A percentile compares a stretch with the other conserved stretches of the same genome.
phyloP scores from a whole-genome alignment of 2,329 filamentous ascomycete genomes.

The Fusarium sp. region DNA sequence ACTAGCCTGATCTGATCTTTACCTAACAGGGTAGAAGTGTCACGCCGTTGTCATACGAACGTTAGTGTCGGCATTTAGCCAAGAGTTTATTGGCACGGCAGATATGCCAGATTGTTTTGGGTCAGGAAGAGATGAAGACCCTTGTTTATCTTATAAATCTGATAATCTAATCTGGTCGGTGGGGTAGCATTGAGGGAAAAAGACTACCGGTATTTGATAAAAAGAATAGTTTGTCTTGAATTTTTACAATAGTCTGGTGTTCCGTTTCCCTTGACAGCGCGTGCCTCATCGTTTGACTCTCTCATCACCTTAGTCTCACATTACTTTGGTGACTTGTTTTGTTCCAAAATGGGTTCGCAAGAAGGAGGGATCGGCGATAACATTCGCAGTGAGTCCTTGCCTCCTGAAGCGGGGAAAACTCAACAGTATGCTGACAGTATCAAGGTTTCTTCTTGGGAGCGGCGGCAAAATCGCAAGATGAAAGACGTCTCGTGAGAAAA shows the following conservation, averaged over 20 bases:
- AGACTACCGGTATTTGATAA: conserved; percentile 6
- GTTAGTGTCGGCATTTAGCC: conserved; percentile 7
- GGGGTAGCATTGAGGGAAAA: neutral
- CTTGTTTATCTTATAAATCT: conserved; percentile 21
- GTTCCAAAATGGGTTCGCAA: conserved; percentile 3
- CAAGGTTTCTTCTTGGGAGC: conserved; percentile 23
- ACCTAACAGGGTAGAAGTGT: neutral
- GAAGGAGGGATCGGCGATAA: neutral
- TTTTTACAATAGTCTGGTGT: neutral
- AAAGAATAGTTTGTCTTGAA: neutral
- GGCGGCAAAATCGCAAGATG: conserved; percentile 41
- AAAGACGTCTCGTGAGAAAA: conserved; percentile 50
- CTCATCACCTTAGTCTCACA: too few relatives aligned
- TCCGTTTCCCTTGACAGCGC: too few relatives aligned
- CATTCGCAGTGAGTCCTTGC: conserved; percentile 9
- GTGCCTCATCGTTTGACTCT: too few relatives aligned
- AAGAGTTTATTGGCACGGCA: neutral
- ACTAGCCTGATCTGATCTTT: neutral
- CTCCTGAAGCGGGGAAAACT: neutral
- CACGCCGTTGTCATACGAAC: conserved; percentile 8
- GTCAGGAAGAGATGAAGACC: conserved; percentile 7
- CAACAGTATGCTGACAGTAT: neutral
- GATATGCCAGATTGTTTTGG: neutral
- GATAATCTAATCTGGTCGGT: conserved; percentile 16
- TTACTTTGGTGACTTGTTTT: neutral